Percentiles rank a stretch among this genome's conserved stretches.
These are phyloP conservation scores for Calcarisporium arbuscula DNA, from an alignment of 2,329 filamentous ascomycete genomes.

Conservation along the genomic window DNA sequence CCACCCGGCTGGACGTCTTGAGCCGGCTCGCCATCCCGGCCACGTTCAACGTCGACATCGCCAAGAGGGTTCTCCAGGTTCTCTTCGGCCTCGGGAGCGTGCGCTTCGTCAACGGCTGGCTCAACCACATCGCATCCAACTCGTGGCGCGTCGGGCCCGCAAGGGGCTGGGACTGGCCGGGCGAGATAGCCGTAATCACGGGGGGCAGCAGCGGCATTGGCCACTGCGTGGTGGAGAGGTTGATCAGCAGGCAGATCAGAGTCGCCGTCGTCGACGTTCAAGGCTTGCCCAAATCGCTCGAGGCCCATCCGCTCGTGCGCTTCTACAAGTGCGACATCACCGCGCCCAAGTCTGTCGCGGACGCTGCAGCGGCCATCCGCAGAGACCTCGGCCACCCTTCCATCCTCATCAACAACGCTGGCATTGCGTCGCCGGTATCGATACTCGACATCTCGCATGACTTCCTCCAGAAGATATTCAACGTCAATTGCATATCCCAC, in stretches of 20 bases:
- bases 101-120: constrained; percentile 14
- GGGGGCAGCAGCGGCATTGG: constrained; percentile 35
- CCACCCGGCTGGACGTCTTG: constrained; percentile 3
- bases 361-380: constrained; percentile 21
- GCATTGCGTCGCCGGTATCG: constrained; percentile 19
- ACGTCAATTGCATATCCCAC: constrained; percentile 50
- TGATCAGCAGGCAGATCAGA: constrained; percentile 15
- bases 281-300: constrained; percentile 21
- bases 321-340: constrained; percentile 31
- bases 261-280: constrained; percentile 29
- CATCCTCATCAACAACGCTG: constrained; percentile 30
- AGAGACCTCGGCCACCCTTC: constrained; percentile 29
- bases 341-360: too few relatives aligned
- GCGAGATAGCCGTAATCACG: constrained; percentile 32
- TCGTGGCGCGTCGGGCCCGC: constrained; percentile 18
- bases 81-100: constrained; percentile 19
- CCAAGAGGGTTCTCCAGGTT: constrained; percentile 8
- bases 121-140: constrained; percentile 23
- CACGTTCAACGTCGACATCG: constrained; percentile 4
- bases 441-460: constrained; percentile 21
- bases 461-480: constrained; percentile 23
- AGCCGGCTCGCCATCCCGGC: constrained; percentile 6
- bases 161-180: constrained; percentile 24
- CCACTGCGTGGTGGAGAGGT: constrained; percentile 21
- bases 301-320: constrained; percentile 11